These are phyloP conservation scores for Takashimella koratensis DNA, from an alignment of 1,284 basidiomycete species.

Conservation along the genomic window DNA sequence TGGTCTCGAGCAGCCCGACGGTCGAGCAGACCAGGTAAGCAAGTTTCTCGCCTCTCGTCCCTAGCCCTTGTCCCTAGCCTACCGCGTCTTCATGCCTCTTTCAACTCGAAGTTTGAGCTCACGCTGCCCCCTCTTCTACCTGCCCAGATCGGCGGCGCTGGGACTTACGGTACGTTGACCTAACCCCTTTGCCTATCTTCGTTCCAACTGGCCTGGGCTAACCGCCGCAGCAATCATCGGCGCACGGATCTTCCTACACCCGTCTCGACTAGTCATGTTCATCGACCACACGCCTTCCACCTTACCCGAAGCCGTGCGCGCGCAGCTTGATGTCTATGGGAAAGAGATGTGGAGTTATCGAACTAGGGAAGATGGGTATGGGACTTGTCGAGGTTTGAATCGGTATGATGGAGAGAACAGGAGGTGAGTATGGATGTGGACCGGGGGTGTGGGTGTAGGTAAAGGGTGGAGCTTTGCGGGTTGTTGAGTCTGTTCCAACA, in stretches of 20 bases:
- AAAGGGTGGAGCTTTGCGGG: neutral
- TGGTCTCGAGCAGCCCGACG: slow-evolving; percentile 27
- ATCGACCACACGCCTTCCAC: slow-evolving; percentile 34
- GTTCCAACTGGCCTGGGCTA: neutral
- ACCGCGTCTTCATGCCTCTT: too few relatives aligned
- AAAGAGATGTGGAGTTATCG: slow-evolving; percentile 39
- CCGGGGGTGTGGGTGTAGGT: too few relatives aligned
- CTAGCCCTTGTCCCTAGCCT: too few relatives aligned
- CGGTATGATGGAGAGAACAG: slow-evolving; percentile 33
- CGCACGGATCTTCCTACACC: slow-evolving; percentile 39
- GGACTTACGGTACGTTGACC: slow-evolving; percentile 38
- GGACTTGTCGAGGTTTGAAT: slow-evolving; percentile 38
- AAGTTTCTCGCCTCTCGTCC: too few relatives aligned
- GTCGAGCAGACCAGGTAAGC: slow-evolving; percentile 39
- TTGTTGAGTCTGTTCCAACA: neutral
- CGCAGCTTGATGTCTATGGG: slow-evolving; percentile 28
- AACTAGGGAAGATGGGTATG: slow-evolving; percentile 29
- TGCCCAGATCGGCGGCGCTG: slow-evolving; percentile 46
- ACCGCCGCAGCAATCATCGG: slow-evolving; percentile 37
- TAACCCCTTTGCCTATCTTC: neutral
- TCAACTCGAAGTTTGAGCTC: too few relatives aligned
- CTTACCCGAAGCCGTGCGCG: slow-evolving; percentile 22
- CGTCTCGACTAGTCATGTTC: slow-evolving; percentile 37
- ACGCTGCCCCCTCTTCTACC: too few relatives aligned
- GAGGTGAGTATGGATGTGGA: slow-evolving; percentile 26